Base-by-base conservation (phyloP, 2,329 filamentous ascomycete species). In the Aspergillus hiratsukae region DNA sequence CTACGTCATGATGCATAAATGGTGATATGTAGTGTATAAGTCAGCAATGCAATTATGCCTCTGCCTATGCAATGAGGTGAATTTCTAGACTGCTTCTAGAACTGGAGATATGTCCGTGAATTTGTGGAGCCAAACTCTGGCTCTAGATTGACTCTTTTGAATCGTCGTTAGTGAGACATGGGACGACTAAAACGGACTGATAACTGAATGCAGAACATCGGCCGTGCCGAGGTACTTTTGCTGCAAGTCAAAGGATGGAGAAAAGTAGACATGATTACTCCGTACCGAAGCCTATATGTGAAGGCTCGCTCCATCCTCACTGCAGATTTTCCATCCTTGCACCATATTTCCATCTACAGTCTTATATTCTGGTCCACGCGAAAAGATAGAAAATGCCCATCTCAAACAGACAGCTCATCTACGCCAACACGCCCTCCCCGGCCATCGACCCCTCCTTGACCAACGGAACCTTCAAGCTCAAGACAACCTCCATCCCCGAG, bases 381-480 rank as follows among this genome's bases (percentile, higher is more conserved):
- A 7, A 17, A 8, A 52, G 2, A 54, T 2, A 4, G 17, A 62
- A 52, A 46, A 64, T 66, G 59, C 28, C 59, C 35, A 63, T 69
- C 62, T 64, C 66, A 11, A 69, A 75, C 62, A 70, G 69, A 50
- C 72, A 75, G 59, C 58, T 73, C 48, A 65, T 74, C 59, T 74
- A 74, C 60, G 66, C 65, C 56, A 71, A 69, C 23, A 56, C 67
- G 6, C 72, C 72, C 3, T 63, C 61, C 4, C 66, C 70, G 29
- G 67, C 71, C 19, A 74, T 74, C 55, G 59, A 74, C 54, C 71
- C 72, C n/a, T 70, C 71, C 17, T 61, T 74, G 14, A 58, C 55
- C 37, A 61, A 49, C 35, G 72, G 72, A 49, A 75, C 72, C 51
- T 75, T 75, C 60, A 66, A 65, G 41, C 55, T 75, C 9, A 66